Base-by-base conservation (phyloP, 805 yeast species). In the Lachancea fermentati region DNA sequence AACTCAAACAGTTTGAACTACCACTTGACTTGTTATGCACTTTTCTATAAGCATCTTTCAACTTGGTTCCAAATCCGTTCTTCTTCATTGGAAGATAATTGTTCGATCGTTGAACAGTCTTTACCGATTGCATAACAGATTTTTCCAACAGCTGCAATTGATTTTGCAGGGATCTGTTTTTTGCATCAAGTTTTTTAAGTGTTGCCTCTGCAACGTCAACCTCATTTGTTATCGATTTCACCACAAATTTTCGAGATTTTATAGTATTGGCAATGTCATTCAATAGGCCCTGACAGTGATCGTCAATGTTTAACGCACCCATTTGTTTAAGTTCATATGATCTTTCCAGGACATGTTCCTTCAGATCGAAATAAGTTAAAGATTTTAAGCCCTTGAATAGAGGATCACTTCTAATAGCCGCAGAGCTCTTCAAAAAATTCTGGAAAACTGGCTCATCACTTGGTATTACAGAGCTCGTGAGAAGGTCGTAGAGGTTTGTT, bases 231-330 rank as follows among this genome's bases (percentile, higher is more conserved):
- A 79, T 64, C 30, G 68, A 61, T n/a, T 68, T 46, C 32, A 80
- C 65, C 15, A 75, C 71, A 46, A 73, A 72, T 39, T 70, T 69
- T 44, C 78, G 78, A 41, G 77, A 72, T 45, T 62, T 64, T 47
- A 93, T 86, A 47, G 91, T 97, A 39, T 72, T 64, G 0, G 96
- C 95, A 46, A 93, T 81, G 47, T 85, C 86, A 54, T 88, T 87
- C 43, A 93, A 63, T 11, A 93, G 56, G 16, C 75, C 79, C 57
- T 93, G 97, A 60, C 79, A 86, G 14, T 82, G 78, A 55, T 86
- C 77, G 24, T 71, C 66, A 43, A 95, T 72, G 2, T 81, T 68
- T 6, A 89, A 71, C 30, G 70, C 62, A 2, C 86, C 88, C 55
- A 75, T 62, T 1, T 71, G 58, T 54, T 91, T 97, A 37, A 93